These are phyloP conservation scores for Suillus spraguei DNA, from an alignment of 768 basidiomycete species.

Conservation along the genomic window DNA sequence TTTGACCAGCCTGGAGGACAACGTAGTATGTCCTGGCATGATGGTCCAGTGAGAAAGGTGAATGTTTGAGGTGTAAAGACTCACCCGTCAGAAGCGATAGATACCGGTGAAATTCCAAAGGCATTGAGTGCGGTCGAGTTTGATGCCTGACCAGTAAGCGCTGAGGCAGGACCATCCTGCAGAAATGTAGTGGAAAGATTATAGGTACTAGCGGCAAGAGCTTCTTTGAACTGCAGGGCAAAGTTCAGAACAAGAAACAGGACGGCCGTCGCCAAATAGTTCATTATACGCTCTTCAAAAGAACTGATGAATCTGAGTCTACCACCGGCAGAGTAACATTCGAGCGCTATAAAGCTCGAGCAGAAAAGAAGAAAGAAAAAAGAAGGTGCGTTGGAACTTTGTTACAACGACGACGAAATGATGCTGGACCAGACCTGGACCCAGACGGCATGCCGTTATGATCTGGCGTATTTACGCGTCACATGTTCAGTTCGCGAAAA, in stretches of 20 bases:
- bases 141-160: constrained; percentile 9
- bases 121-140: constrained; percentile 28
- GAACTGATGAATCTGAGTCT: constrained; percentile 12
- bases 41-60: constrained; percentile 8
- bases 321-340: constrained; percentile 21
- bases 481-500: neutral
- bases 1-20: constrained; percentile 58
- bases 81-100: constrained; percentile 50
- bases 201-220: constrained; percentile 9
- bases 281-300: constrained; percentile 25
- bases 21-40: constrained; percentile 65
- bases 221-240: constrained; percentile 15
- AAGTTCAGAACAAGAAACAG: constrained; percentile 15
- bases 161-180: constrained; percentile 10
- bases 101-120: constrained; percentile 46
- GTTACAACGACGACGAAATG: neutral
- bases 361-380: neutral
- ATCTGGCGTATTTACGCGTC: neutral
- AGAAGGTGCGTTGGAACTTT: neutral
- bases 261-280: constrained; percentile 1
- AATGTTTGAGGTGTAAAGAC: constrained; percentile 16
- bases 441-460: neutral
- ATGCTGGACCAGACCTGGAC: neutral
- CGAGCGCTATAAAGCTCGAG: constrained; percentile 7
- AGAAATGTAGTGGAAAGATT: constrained; percentile 16